phyloP scores from a whole-genome alignment of 2,329 filamentous ascomycete genomes.

The Ophiostoma perfectum region DNA sequence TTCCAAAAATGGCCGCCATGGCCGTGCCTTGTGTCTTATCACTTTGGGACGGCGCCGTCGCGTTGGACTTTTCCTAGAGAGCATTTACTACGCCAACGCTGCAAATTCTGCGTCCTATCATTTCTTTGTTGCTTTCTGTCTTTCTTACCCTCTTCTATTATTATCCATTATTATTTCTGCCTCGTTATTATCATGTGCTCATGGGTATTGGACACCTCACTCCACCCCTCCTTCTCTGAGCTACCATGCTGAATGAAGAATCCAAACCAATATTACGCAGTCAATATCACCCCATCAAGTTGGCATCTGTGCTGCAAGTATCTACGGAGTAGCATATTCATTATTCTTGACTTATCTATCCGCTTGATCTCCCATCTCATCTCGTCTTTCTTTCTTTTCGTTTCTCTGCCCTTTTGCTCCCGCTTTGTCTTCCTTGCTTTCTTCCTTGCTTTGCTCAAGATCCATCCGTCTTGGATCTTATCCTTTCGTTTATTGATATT shows the following conservation, averaged over 20 bases:
- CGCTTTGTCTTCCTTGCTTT: background rate
- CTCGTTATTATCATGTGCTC: background rate
- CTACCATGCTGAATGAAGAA: slow-evolving; percentile 22
- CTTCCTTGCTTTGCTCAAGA: background rate
- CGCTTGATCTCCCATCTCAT: background rate
- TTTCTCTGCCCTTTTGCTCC: background rate
- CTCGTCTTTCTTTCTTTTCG: background rate
- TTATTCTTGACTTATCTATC: background rate
- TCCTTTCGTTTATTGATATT: background rate
- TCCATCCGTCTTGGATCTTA: background rate
- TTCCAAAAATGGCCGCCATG: background rate
- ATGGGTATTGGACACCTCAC: background rate
- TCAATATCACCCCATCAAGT: slow-evolving; percentile 18
- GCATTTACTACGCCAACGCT: background rate
- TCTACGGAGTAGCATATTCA: background rate
- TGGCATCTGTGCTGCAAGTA: background rate
- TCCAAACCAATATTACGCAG: slow-evolving; percentile 20
- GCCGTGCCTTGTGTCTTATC: background rate
- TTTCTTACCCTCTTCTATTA: background rate
- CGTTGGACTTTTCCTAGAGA: background rate
- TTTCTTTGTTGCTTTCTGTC: background rate
- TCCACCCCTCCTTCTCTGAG: slow-evolving; percentile 3
- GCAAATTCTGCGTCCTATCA: background rate
- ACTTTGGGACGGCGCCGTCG: background rate
- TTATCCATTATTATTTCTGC: background rate